Evolutionary conservation across 164 flowering plant genomes (phyloP).

Genomic region (Akebia trifoliata): DNA sequence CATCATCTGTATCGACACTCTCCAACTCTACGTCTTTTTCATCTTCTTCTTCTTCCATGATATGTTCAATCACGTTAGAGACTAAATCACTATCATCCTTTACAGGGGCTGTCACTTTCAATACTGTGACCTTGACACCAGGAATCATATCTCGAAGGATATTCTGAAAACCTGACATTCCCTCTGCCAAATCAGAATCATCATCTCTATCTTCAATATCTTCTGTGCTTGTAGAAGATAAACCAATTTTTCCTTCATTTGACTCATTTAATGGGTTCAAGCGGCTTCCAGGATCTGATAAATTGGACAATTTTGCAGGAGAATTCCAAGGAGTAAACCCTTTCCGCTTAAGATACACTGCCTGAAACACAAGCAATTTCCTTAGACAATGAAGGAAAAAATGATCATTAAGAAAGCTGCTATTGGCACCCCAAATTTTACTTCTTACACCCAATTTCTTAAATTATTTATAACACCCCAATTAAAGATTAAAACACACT

Average conservation of each 20-base stretch:
- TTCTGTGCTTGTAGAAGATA: constrained; percentile 30
- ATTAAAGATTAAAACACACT: no score
- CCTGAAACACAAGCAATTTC: constrained; percentile 46
- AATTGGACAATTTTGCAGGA: constrained; percentile 25
- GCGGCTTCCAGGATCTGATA: constrained; percentile 26
- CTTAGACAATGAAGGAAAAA: background rate
- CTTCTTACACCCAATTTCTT: no score
- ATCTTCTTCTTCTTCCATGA: constrained; percentile 74
- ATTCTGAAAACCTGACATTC: constrained; percentile 49
- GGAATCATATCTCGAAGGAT: constrained; percentile 78
- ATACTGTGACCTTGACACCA: constrained; percentile 68
- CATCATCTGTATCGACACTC: constrained; percentile 43
- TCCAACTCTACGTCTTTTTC: constrained; percentile 51
- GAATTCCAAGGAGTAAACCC: constrained; percentile 30
- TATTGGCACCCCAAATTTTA: no score
- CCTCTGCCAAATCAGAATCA: constrained; percentile 51
- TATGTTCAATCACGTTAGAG: constrained; percentile 67
- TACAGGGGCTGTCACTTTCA: constrained; percentile 64
- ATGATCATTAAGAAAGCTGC: background rate
- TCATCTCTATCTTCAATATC: constrained; percentile 56
- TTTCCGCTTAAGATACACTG: constrained; percentile 67
- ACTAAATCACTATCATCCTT: constrained; percentile 62
- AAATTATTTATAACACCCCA: no score
- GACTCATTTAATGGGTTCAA: constrained; percentile 33
- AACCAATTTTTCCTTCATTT: constrained; percentile 42